Conservation (phyloP, 352 stramenopile species). For the Phytophthora sojae region DNA sequence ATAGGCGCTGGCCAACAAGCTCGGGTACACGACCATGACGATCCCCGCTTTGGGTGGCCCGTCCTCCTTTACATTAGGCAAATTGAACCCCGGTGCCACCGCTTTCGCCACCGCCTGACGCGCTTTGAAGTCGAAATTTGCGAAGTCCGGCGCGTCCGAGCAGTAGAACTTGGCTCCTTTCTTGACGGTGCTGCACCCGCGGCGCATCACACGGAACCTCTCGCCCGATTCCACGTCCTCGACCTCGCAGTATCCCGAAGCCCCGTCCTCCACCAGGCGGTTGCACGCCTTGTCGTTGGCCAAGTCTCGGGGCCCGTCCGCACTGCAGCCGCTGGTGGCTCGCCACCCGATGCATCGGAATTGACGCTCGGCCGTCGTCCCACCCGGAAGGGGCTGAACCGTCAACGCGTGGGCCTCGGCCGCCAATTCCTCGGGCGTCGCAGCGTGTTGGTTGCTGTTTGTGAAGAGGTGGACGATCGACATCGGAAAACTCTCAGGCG, state of each 20-base stretch:
- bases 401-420: constrained; percentile 19
- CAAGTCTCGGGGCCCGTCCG: constrained; percentile 22
- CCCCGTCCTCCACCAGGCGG: constrained; percentile 23
- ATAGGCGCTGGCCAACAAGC: constrained; percentile 49
- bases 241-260: constrained; percentile 29
- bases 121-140: constrained; percentile 41
- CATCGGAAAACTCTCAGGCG: constrained; percentile 18
- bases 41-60: constrained; percentile 36
- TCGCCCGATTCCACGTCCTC: constrained; percentile 41
- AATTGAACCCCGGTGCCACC: constrained; percentile 12
- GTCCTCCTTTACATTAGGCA: constrained; percentile 21
- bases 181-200: constrained; percentile 38
- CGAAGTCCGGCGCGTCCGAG: constrained; percentile 52
- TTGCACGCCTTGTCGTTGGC: constrained; percentile 32
- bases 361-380: constrained; percentile 19
- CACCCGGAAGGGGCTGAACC: constrained; percentile 22
- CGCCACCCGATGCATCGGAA: constrained; percentile 32
- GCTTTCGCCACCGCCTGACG: constrained; percentile 24
- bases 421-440: constrained; percentile 23
- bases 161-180: constrained; percentile 52
- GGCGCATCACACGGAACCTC: constrained; percentile 42
- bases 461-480: constrained; percentile 26
- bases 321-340: constrained; percentile 26
- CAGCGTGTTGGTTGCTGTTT: constrained; percentile 9
- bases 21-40: constrained; percentile 60